phyloP scores from a whole-genome alignment of 495 filamentous ascomycete genomes.

The Penicillium chermesinum region DNA sequence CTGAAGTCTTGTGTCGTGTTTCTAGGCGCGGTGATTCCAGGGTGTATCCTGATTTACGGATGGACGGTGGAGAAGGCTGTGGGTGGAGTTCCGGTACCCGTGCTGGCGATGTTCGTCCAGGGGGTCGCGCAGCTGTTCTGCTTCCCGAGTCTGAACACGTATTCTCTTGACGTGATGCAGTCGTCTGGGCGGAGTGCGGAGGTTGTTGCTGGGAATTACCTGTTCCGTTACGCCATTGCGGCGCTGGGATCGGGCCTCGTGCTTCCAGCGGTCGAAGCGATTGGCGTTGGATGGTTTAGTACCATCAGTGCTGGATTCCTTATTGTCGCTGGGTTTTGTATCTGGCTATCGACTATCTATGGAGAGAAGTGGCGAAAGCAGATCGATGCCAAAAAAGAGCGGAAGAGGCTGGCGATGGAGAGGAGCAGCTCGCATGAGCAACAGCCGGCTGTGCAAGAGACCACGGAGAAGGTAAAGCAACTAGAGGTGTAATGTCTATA shows the following conservation, averaged over 20 bases:
- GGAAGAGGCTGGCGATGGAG: conserved; percentile 2
- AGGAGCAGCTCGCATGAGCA: no score
- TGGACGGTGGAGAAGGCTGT: conserved; percentile 64
- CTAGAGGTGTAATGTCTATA: neutral
- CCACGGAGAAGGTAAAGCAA: conserved; percentile 3
- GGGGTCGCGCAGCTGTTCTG: conserved; percentile 69
- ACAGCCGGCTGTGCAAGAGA: neutral
- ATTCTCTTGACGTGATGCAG: conserved; percentile 73
- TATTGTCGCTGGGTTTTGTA: conserved; percentile 38
- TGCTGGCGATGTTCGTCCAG: conserved; percentile 66
- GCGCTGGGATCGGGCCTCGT: conserved; percentile 61
- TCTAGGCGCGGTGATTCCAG: conserved; percentile 56
- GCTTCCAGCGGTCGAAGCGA: conserved; percentile 58
- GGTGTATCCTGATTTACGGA: conserved; percentile 64
- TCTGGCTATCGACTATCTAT: conserved; percentile 45
- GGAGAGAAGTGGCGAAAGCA: conserved; percentile 51
- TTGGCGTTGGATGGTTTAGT: conserved; percentile 64
- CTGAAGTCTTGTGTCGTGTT: conserved; percentile 57
- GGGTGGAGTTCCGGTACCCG: conserved; percentile 62
- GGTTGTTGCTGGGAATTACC: conserved; percentile 70
- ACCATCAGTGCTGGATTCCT: conserved; percentile 55
- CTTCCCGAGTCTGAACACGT: conserved; percentile 69
- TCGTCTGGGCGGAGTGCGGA: conserved; percentile 51
- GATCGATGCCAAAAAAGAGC: conserved; percentile 38
- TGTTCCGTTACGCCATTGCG: conserved; percentile 64